Base-by-base conservation (phyloP, 352 stramenopile genomes). In the Poterioochromonas sp. region DNA sequence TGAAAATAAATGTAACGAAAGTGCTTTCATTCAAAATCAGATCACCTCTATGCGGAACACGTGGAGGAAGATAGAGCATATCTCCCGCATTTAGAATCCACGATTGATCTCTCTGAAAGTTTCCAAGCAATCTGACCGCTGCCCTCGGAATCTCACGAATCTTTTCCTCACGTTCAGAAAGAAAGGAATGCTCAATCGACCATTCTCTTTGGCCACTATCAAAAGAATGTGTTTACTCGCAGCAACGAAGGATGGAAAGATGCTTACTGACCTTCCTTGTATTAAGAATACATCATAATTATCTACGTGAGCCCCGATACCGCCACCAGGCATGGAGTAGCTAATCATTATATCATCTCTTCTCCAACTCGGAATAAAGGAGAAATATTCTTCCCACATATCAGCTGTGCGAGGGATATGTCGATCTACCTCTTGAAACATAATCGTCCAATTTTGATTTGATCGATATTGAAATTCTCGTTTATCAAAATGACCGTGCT, bases 271-370 rank as follows among this genome's bases (percentile, higher is more conserved):
- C 47, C 39, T 77, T 41, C 82, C 84, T 83, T 90, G 86, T 71
- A 92, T 84, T 47, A 93, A 84, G 80, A 93, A 93, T 0, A 93
- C 88, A 83, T 92, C 87, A 74, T 92, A 93, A 80, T 87, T 87
- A 77, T 93, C 88, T 2, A 92, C 86, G 78, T 93, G 88, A 11
- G 86, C 84, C 51, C 87, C 88, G 73, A 93, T 91, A n/a, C 86
- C 85, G 26, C 87, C 88, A 2, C 79, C 81, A 18, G 76, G 43
- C 49, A 81, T 62, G 0, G 86, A 81, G 26, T 89, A 73, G 82
- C 82, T 86, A 12, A 89, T 83, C 78, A 89, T 86, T 39, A 82
- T 86, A 82, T 90, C 86, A 73, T 90, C 86, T 51, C 86, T 82
- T 79, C 86, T 70, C 86, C 86, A 90, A 78, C 83, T 79, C 53